Base-by-base conservation (phyloP, 306 rosid genomes). In the Trifolium subterraneum region DNA sequence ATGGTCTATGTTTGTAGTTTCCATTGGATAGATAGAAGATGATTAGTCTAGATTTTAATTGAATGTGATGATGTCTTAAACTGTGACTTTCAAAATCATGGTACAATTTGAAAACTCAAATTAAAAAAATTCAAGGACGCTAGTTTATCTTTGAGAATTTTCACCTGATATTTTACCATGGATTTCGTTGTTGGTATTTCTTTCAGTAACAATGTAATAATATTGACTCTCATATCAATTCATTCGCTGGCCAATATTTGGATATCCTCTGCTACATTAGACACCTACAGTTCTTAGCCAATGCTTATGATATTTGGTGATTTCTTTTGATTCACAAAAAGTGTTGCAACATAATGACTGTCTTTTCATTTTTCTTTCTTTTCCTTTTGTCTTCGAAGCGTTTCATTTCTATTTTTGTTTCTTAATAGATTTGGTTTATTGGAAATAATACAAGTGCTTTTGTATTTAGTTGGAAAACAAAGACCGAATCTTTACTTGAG, bases 401-500 rank as follows among this genome's bases (percentile, higher is more conserved):
- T 27, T 39, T 19, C 50, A 12, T 56, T 44, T 73, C 52, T 3
- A 1, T 22, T 64, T 7, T 22, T 38, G 10, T 6, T 12, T 23
- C 33, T 48, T 38, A 29, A 55, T 16, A 70, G 55, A 38, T 65
- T 61, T 77, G 54, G 54, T 63, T 78, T 27, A 16, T 42, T 63
- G 74, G 70, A 80, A 68, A 45, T 47, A 77, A 48, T 56, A 41
- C 41, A 35, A 70, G 56, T 82, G 56, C 39, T 76, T 82, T 66
- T 81, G 64, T 73, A 44, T 79, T 78, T 78, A 77, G 75, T 76
- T 80, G 89, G 75, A 74, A 87, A 93, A 97, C 94, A 91, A 93
- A 86, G 12, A 20, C 85, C 45, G 98, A 93, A 71, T 91, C 94
- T 74, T 82, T 93, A 80, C 88, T 93, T 14, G 94, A 91, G 82